Conservation (phyloP, 495 filamentous ascomycete species). For the Podospora sp. region DNA sequence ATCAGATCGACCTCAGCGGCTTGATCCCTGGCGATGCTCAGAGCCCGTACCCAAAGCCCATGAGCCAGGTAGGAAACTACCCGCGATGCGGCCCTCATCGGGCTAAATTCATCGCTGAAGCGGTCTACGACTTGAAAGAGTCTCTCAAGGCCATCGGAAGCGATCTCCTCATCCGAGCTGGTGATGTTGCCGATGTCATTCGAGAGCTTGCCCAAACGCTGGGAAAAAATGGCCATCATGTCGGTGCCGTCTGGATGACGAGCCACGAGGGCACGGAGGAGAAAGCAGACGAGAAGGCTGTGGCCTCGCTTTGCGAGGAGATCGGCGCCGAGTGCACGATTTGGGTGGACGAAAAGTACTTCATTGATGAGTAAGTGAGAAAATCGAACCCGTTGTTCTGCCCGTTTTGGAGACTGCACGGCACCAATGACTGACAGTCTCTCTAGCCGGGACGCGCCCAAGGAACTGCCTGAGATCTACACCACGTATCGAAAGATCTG, state of each 20-base stretch:
- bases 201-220: constrained; percentile 52
- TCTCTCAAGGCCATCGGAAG: constrained; percentile 57
- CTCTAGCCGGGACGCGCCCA: constrained; percentile 55
- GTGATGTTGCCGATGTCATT: constrained; percentile 56
- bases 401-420: neutral
- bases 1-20: constrained; percentile 71
- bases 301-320: constrained; percentile 50
- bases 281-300: constrained; percentile 57
- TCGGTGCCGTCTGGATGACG: constrained; percentile 70
- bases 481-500: constrained; percentile 67
- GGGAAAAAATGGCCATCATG: constrained; percentile 41
- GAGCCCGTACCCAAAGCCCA: constrained; percentile 62
- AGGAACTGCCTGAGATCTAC: constrained; percentile 67
- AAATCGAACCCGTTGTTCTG: neutral
- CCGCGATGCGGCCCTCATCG: constrained; percentile 71
- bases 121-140: constrained; percentile 67
- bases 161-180: constrained; percentile 65
- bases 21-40: constrained; percentile 51
- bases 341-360: constrained; percentile 73
- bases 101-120: constrained; percentile 66
- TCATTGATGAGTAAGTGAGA: constrained; percentile 66
- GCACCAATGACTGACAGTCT: neutral
- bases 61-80: constrained; percentile 58
- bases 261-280: constrained; percentile 67
- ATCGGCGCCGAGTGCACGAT: constrained; percentile 57